Percentiles rank a stretch among this genome's conserved stretches.
phyloP scores from a whole-genome alignment of 2,329 filamentous ascomycete genomes.

The Colletotrichum orchidophilum region DNA sequence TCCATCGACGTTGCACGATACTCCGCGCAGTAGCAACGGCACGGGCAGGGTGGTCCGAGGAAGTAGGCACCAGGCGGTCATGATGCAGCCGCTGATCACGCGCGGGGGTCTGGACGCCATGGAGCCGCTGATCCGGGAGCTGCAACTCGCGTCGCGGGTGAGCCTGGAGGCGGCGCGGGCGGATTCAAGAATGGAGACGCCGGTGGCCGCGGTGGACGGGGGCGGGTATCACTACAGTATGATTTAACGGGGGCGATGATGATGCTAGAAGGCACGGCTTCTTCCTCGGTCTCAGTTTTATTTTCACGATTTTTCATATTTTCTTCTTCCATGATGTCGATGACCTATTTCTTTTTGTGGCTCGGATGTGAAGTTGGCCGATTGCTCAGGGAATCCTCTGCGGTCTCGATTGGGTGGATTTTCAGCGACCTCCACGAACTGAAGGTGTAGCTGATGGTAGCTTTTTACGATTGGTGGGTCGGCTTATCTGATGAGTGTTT shows the following conservation, averaged over 20 bases:
- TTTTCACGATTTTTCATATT: not conserved
- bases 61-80: not conserved
- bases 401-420: not conserved
- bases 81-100: not conserved
- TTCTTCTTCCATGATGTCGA: too few relatives aligned
- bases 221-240: conserved; percentile 20
- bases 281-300: not conserved
- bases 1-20: conserved; percentile 19
- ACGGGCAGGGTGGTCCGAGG: not conserved
- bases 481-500: not conserved
- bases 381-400: not conserved
- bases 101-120: conserved; percentile 48
- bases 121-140: conserved; percentile 56
- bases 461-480: not conserved
- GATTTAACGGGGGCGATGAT: not conserved
- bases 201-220: conserved; percentile 5
- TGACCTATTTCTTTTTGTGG: not conserved
- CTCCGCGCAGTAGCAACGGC: not conserved
- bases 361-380: not conserved
- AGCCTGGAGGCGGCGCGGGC: conserved; percentile 28
- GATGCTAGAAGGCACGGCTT: too few relatives aligned
- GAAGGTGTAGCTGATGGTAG: not conserved
- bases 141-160: conserved; percentile 37
- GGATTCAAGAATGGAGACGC: not conserved
- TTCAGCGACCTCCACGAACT: not conserved